These are phyloP conservation scores for Yamagishiella unicocca DNA, from an alignment of 139 green algal species.

Conservation along the genomic window DNA sequence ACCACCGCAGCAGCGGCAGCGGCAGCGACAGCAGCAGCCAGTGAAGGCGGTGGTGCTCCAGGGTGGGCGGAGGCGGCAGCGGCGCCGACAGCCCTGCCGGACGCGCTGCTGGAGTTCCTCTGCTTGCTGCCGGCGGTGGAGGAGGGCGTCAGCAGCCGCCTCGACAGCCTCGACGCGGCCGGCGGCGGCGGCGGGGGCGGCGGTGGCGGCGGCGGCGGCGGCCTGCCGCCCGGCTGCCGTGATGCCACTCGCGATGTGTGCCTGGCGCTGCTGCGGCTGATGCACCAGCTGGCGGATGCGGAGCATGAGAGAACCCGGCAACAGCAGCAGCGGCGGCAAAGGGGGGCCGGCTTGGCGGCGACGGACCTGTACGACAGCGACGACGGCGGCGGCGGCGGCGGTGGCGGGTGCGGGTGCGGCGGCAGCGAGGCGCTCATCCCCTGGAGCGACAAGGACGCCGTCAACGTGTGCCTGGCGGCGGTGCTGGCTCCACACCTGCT, in stretches of 20 bases:
- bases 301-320: neutral
- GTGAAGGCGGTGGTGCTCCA: neutral
- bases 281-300: neutral
- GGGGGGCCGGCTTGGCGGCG: neutral
- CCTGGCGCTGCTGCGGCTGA: conserved; percentile 34
- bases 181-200: neutral
- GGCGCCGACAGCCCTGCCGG: neutral
- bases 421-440: conserved; percentile 30
- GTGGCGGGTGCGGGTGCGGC: neutral
- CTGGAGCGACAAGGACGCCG: conserved; percentile 14
- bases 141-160: neutral
- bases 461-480: conserved; percentile 16
- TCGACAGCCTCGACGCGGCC: too few species aligned
- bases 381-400: neutral
- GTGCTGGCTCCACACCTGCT: conserved; percentile 31
- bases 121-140: conserved; percentile 27
- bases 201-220: neutral
- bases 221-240: neutral
- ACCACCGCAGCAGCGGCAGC: neutral
- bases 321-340: neutral
- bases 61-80: neutral
- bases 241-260: neutral
- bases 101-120: conserved; percentile 13
- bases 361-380: neutral
- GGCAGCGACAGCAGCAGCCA: neutral